phyloP scores from a whole-genome alignment of 345 rosid species.

The Gossypium sturtianum region DNA sequence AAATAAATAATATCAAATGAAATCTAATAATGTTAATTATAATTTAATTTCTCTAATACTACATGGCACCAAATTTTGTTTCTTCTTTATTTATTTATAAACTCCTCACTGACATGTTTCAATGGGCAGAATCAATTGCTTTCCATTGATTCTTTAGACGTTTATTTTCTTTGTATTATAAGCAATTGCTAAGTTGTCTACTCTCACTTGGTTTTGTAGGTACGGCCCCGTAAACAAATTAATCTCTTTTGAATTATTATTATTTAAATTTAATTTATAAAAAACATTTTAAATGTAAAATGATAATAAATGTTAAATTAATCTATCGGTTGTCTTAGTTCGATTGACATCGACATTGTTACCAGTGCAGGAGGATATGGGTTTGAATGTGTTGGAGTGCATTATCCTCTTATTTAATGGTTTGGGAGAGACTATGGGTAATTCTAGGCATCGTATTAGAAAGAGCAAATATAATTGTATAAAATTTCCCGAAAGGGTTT shows the following conservation, averaged over 20 bases:
- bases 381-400: fast-evolving
- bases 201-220: too few relatives aligned
- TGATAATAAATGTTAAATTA: too few relatives aligned
- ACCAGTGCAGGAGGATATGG: fast-evolving
- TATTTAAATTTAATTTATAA: too few relatives aligned
- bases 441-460: too few relatives aligned
- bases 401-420: too few relatives aligned
- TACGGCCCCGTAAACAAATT: too few relatives aligned
- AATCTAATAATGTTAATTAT: not conserved
- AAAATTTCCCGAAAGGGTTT: fast-evolving
- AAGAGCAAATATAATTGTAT: too few relatives aligned
- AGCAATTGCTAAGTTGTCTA: not conserved
- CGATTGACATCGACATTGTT: too few relatives aligned
- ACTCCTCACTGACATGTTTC: not conserved
- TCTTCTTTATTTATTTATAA: not conserved
- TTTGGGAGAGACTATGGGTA: fast-evolving
- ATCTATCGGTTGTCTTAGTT: too few relatives aligned
- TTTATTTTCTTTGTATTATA: not conserved
- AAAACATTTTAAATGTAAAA: too few relatives aligned
- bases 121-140: not conserved
- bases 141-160: not conserved
- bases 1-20: not conserved
- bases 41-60: not conserved
- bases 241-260: too few relatives aligned
- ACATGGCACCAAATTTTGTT: too few relatives aligned